Percentiles rank a stretch among this genome's conserved stretches.
phyloP scores from a whole-genome alignment of 306 rosid species.

The Quercus ilex region DNA sequence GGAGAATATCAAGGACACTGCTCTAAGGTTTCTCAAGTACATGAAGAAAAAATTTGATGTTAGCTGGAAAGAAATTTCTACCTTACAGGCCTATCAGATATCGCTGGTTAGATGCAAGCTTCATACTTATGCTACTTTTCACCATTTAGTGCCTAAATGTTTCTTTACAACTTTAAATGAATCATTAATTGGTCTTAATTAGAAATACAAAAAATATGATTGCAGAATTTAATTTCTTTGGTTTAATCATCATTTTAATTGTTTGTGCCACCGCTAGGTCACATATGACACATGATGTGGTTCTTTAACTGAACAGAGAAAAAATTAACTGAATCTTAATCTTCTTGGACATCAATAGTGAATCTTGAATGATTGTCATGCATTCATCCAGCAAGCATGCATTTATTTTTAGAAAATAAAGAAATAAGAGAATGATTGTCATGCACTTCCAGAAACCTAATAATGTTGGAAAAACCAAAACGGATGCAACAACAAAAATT shows the following conservation, averaged over 20 bases:
- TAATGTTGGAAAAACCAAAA: no score
- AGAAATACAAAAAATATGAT: not conserved
- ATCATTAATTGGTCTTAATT: not conserved
- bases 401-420: no score
- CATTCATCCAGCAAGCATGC: no score
- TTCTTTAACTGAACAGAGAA: not conserved
- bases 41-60: constrained; percentile 40
- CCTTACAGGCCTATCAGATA: constrained; percentile 60
- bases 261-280: not conserved
- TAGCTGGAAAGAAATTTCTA: constrained; percentile 36
- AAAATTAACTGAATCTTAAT: no score
- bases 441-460: no score
- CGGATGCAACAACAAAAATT: no score
- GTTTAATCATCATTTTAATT: not conserved
- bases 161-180: constrained; percentile 7
- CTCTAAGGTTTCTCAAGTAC: constrained; percentile 45
- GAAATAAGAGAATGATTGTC: no score
- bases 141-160: not conserved
- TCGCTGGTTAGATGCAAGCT: constrained; percentile 56
- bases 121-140: not conserved
- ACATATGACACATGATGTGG: not conserved
- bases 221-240: not conserved
- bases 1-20: constrained; percentile 42
- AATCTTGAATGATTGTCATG: no score
- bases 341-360: no score